Percentiles rank a stretch among this genome's conserved stretches.
These are phyloP conservation scores for Colletotrichum chrysophilum DNA, from an alignment of 2,329 filamentous ascomycete species.

Conservation along the genomic window DNA sequence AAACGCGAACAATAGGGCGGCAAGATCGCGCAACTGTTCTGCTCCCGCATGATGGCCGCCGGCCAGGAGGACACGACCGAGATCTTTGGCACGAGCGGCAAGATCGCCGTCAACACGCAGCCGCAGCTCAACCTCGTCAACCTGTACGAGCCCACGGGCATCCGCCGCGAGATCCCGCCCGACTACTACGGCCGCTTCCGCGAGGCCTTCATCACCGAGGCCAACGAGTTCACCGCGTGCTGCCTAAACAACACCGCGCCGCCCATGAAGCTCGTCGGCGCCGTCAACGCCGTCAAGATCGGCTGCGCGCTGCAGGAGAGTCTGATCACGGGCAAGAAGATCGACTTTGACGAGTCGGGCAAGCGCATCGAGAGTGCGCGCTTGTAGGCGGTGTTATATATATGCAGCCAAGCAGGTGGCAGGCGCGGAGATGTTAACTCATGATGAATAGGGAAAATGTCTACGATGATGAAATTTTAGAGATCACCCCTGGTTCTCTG, in stretches of 20 bases:
- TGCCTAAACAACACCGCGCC: conserved; percentile 61
- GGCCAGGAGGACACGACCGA: conserved; percentile 73
- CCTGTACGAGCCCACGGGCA: conserved; percentile 56
- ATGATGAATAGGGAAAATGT: not conserved
- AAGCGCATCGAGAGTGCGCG: conserved; percentile 42
- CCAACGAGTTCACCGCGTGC: conserved; percentile 65
- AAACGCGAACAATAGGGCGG: too few relatives aligned
- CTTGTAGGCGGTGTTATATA: conserved; percentile 28
- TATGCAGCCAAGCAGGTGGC: not conserved
- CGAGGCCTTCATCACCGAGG: conserved; percentile 66
- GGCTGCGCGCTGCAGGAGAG: conserved; percentile 65
- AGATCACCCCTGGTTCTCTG: not conserved
- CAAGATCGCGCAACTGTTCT: conserved; percentile 69
- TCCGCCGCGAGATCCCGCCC: conserved; percentile 62
- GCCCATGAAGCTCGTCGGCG: conserved; percentile 61
- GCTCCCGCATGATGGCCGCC: conserved; percentile 69
- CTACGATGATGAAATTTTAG: not conserved
- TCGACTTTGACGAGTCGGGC: conserved; percentile 62
- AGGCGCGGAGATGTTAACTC: not conserved
- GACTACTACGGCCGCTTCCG: conserved; percentile 69
- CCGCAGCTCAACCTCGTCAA: conserved; percentile 61
- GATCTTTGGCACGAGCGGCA: conserved; percentile 70
- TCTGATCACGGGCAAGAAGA: conserved; percentile 59
- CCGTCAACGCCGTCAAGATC: conserved; percentile 65
- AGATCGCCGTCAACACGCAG: conserved; percentile 65